Conservation (phyloP, 176 grass and related monocot species). For the Aegilops tauschii region DNA sequence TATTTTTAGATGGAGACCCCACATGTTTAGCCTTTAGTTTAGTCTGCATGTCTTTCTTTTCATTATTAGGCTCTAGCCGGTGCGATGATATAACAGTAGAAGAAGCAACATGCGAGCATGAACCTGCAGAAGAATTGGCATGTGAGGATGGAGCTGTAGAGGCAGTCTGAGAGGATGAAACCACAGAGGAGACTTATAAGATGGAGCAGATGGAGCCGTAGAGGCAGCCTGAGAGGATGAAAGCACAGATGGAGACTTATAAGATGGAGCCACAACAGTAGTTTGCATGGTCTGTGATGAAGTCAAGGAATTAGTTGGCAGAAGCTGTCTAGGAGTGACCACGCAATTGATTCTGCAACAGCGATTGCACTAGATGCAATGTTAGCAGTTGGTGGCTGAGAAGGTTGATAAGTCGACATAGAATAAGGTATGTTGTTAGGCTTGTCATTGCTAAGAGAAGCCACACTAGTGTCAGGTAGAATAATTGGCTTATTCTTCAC, state of each 20-base stretch:
- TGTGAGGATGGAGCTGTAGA: constrained; percentile 5
- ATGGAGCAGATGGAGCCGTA: constrained; percentile 12
- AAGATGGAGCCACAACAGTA: constrained; percentile 7
- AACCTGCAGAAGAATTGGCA: constrained; percentile 18
- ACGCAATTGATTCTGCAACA: constrained; percentile 37
- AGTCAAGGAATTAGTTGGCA: constrained; percentile 39
- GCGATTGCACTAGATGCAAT: constrained; percentile 16
- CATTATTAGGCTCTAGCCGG: constrained; percentile 24
- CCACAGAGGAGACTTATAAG: constrained; percentile 7
- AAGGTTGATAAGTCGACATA: constrained; percentile 35
- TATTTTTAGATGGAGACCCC: constrained; percentile 32
- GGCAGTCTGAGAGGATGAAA: constrained; percentile 30
- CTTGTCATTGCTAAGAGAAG: constrained; percentile 47
- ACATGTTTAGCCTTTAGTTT: constrained; percentile 50
- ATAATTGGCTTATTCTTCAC: constrained; percentile 32
- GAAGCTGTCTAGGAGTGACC: constrained; percentile 60
- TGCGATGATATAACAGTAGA: constrained; percentile 23
- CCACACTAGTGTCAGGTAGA: constrained; percentile 29
- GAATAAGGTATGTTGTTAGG: constrained; percentile 27
- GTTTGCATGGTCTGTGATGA: constrained; percentile 35
- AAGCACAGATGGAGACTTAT: constrained; percentile 12
- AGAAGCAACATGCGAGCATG: constrained; percentile 7
- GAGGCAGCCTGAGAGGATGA: constrained; percentile 27
- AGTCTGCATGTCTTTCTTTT: constrained; percentile 33
- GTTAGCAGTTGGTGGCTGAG: constrained; percentile 33